These are phyloP conservation scores for Phytopythium mirpurense DNA, from an alignment of 352 stramenopile genomes.

Conservation along the genomic window DNA sequence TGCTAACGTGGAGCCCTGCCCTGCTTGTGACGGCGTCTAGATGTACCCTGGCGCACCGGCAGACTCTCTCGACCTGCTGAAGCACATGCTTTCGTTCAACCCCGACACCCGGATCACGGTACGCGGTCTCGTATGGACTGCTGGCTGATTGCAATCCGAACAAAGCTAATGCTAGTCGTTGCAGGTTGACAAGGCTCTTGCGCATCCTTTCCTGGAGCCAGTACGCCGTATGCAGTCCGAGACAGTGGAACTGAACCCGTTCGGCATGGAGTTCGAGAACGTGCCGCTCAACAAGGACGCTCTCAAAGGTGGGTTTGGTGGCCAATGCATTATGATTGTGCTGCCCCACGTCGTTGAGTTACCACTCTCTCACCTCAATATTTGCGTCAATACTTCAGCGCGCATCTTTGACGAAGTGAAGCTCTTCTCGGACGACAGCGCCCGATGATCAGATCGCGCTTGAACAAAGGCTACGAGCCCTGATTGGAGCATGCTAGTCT, in stretches of 20 bases:
- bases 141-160: neutral
- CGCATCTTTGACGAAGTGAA: conserved; percentile 88
- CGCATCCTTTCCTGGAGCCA: conserved; percentile 78
- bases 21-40: conserved; percentile 10
- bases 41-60: conserved; percentile 80
- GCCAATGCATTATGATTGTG: no score
- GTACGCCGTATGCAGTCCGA: conserved; percentile 73
- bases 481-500: no score
- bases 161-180: conserved; percentile 8
- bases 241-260: conserved; percentile 65
- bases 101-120: conserved; percentile 80
- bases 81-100: conserved; percentile 83
- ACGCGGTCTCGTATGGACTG: conserved; percentile 10
- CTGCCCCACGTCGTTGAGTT: no score
- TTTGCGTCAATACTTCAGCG: no score
- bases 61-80: conserved; percentile 81
- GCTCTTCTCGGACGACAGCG: conserved; percentile 65
- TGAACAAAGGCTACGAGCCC: no score
- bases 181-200: conserved; percentile 77
- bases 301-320: conserved; percentile 75
- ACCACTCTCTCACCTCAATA: no score
- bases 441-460: conserved; percentile 34
- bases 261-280: conserved; percentile 89
- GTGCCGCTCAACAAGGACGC: conserved; percentile 77
- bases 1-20: conserved; percentile 3